Evolutionary conservation across 2,329 filamentous ascomycete genomes (phyloP).

Genomic region (Venturia pyrina): DNA sequence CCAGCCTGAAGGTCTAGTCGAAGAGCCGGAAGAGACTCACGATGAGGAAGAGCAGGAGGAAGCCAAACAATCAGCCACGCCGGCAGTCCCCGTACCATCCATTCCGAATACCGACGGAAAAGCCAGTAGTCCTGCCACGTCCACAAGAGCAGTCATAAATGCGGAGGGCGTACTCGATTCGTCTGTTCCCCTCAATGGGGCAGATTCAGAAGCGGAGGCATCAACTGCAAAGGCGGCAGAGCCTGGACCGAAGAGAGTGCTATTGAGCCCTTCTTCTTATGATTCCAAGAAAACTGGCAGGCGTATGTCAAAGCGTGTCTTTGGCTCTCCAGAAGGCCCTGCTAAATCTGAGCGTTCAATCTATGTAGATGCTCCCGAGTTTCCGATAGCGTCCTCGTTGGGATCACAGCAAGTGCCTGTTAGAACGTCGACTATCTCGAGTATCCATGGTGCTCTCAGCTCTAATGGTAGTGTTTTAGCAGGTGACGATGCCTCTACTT

Average conservation of each 20-base stretch:
- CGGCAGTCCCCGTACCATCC: neutral
- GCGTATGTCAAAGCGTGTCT: neutral
- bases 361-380: conserved; percentile 3
- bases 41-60: conserved; percentile 10
- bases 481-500: conserved; percentile 11
- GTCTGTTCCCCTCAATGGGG: neutral
- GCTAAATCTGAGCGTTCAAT: conserved; percentile 2
- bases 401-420: neutral
- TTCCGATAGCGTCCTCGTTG: neutral
- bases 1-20: conserved; percentile 26
- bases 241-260: neutral
- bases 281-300: neutral
- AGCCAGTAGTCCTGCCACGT: neutral
- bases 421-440: conserved; percentile 3
- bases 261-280: neutral
- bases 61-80: neutral
- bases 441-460: neutral
- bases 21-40: conserved; percentile 20
- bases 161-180: neutral
- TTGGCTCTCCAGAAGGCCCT: neutral
- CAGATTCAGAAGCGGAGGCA: neutral
- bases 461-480: conserved; percentile 4
- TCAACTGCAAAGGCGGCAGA: neutral
- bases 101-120: neutral
- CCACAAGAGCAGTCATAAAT: neutral